Conservation (phyloP, 1,284 basidiomycete species). For the Meripilus lineatus region DNA sequence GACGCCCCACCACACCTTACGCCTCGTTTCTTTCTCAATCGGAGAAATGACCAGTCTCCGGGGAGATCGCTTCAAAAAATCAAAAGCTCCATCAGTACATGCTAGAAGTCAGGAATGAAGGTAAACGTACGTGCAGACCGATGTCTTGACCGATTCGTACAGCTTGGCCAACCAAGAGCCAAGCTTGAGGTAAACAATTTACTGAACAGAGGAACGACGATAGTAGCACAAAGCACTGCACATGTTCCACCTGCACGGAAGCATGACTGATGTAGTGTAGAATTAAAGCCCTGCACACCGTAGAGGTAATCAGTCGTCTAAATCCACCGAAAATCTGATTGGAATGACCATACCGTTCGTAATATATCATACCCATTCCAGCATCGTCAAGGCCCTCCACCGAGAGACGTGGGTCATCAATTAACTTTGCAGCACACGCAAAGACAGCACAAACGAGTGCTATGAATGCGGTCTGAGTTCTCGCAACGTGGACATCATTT, state of each 20-base stretch:
- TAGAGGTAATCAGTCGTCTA: slow-evolving; percentile 6
- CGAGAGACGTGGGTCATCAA: slow-evolving; percentile 66
- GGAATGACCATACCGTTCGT: slow-evolving; percentile 65
- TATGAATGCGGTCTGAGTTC: slow-evolving; percentile 66
- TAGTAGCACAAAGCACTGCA: slow-evolving; percentile 83
- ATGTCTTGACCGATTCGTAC: slow-evolving; percentile 84
- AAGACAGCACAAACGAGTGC: slow-evolving; percentile 80
- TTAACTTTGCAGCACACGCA: slow-evolving; percentile 73
- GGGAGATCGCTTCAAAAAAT: slow-evolving; percentile 63
- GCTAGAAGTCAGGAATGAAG: slow-evolving; percentile 3
- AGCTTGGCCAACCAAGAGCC: slow-evolving; percentile 85
- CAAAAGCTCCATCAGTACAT: slow-evolving; percentile 12
- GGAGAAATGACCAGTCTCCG: slow-evolving; percentile 63
- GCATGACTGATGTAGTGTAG: slow-evolving; percentile 85
- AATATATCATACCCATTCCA: slow-evolving; percentile 82
- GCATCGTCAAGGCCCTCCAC: slow-evolving; percentile 63
- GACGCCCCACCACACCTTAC: slow-evolving; percentile 89
- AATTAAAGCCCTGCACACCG: slow-evolving; percentile 65
- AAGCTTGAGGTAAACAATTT: slow-evolving; percentile 87
- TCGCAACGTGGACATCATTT: slow-evolving; percentile 45
- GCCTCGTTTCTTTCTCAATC: slow-evolving; percentile 81
- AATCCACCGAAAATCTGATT: background rate
- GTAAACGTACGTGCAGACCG: slow-evolving; percentile 78
- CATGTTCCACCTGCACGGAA: slow-evolving; percentile 77
- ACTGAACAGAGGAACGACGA: slow-evolving; percentile 86